Base-by-base conservation (phyloP, 345 rosid genomes). In the Firmiana major region DNA sequence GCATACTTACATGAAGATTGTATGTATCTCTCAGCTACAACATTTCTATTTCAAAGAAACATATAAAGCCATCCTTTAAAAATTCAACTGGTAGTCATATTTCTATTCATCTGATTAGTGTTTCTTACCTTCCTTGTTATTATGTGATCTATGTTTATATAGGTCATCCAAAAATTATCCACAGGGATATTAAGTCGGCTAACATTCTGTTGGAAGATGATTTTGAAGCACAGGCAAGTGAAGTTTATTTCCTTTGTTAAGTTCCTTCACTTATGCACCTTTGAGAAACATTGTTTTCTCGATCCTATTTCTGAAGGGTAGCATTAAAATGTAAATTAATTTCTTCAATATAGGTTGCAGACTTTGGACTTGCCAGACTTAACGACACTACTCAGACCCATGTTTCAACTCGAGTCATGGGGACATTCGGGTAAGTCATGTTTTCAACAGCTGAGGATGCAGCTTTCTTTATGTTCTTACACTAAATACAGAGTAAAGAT, bases 351-450 rank as follows among this genome's bases (percentile, higher is more conserved):
- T 84, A 94, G 97, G 99, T 97, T 57, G 98, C 98, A 73, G 99
- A 97, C 84, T 97, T 97, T 80, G 99, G 99, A 77, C 97, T 97
- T 60, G 98, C 99, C 63, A 97, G 83, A 78, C 92, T 97, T 49
- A 90, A 87, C 28, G 96, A 89, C 82, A 87, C 96, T 24, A 75
- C 88, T 17, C 94, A 91, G 78, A 89, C 97, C 31, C 99, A 97
- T 85, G 98, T 97, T 71, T 97, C 99, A 71, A 97, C 98, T 75
- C 88, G 99, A n/a, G 98, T 94, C 74, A 94, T 97, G 99, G 98
- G 99, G 36, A 94, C 98, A 71, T 94, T 94, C 67, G 98, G 97
- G 99, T 94, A 86, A 76, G 74, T 70, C 22, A 28, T 19, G 97
- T 83, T 78, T 83, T 70, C 17, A 53, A 69, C 78, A n/a, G n/a